Evolutionary conservation across 306 rosid species (phyloP).

Genomic region (Hippophae tibetana): DNA sequence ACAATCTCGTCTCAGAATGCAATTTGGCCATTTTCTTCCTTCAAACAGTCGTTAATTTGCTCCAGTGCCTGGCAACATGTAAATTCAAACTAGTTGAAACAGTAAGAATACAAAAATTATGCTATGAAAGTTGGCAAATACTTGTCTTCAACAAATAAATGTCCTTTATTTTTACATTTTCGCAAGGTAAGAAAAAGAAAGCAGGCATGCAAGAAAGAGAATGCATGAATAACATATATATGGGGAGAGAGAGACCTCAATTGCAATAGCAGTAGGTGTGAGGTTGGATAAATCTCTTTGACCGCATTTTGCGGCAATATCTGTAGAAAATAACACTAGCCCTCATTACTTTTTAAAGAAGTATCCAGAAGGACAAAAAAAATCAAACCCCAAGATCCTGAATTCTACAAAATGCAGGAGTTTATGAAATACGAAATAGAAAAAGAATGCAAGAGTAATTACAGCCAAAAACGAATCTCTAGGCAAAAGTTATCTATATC

Average conservation of each 20-base stretch:
- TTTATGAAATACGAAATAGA: too few relatives aligned
- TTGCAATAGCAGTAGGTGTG: constrained; percentile 68
- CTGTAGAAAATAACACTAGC: constrained; percentile 27
- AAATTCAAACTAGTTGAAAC: constrained; percentile 4
- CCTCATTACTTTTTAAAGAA: background rate
- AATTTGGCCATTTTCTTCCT: constrained; percentile 29
- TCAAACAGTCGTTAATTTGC: constrained; percentile 53
- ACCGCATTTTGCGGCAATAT: constrained; percentile 64
- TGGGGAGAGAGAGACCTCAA: constrained; percentile 48
- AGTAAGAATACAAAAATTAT: background rate
- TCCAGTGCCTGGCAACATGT: constrained; percentile 58
- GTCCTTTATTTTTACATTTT: background rate
- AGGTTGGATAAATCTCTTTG: constrained; percentile 47
- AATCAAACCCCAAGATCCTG: background rate
- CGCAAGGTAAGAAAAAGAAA: background rate
- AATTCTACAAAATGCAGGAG: background rate
- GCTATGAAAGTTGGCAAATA: constrained; percentile 7
- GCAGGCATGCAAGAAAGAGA: background rate
- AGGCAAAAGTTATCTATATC: too few relatives aligned
- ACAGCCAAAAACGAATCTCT: too few relatives aligned
- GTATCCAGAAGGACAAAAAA: background rate
- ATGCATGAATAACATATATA: background rate
- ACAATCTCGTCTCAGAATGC: constrained; percentile 19
- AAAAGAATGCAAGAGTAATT: too few relatives aligned
- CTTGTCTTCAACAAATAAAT: background rate